A percentile compares a stretch with the other conserved stretches of the same genome.
Evolutionary conservation across 1,284 basidiomycete species (phyloP).

Genomic region (Ustilago xerochloae): DNA sequence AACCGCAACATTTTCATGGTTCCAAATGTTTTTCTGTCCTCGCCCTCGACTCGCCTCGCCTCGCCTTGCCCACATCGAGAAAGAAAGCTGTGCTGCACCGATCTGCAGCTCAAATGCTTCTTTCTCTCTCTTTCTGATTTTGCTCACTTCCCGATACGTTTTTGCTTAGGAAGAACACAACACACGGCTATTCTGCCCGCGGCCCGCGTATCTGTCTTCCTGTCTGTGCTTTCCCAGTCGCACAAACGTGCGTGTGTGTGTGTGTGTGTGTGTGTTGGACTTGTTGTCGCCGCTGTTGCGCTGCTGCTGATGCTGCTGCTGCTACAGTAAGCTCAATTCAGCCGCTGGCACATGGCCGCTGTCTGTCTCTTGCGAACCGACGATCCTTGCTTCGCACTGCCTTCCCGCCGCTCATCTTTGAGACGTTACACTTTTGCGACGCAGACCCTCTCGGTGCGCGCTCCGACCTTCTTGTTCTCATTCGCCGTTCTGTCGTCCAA

Average conservation of each 20-base stretch:
- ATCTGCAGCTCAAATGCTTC: constrained; percentile 1
- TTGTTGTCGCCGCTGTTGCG: neutral
- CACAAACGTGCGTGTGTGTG: neutral
- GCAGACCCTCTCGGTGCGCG: neutral
- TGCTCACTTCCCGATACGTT: neutral
- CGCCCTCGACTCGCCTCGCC: neutral
- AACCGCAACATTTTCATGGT: neutral
- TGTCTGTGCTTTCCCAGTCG: neutral
- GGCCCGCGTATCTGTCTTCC: neutral
- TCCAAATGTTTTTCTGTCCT: neutral
- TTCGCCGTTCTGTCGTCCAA: too few relatives aligned
- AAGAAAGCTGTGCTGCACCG: too few relatives aligned
- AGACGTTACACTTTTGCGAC: too few relatives aligned
- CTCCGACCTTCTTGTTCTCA: neutral
- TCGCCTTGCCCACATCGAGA: too few relatives aligned
- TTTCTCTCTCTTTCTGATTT: neutral
- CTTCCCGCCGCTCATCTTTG: too few relatives aligned
- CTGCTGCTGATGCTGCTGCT: neutral
- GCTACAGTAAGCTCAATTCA: too few relatives aligned
- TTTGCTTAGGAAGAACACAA: neutral
- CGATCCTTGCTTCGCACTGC: neutral
- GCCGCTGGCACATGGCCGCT: neutral
- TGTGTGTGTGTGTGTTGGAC: neutral
- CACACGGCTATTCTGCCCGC: neutral
- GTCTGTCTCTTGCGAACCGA: neutral